Conservation (phyloP, 139 green algal genomes). For the Dunaliella sp. region DNA sequence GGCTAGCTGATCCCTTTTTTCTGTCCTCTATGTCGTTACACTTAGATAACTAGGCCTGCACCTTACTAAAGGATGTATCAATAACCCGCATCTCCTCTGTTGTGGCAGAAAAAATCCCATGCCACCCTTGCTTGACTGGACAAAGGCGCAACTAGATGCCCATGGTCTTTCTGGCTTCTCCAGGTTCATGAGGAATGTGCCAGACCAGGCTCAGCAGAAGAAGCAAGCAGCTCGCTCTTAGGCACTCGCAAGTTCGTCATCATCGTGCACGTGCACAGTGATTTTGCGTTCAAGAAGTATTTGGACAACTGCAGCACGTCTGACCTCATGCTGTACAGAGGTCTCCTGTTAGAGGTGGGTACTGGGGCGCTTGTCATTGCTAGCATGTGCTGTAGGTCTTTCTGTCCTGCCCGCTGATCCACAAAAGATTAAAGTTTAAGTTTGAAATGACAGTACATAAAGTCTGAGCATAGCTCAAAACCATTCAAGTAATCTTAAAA, state of each 20-base stretch:
- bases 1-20: too few relatives aligned
- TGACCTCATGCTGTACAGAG: slow-evolving; percentile 51
- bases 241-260: slow-evolving; percentile 28
- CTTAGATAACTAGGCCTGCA: too few relatives aligned
- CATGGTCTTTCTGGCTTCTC: too few relatives aligned
- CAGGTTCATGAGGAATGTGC: neutral
- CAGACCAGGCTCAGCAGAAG: neutral
- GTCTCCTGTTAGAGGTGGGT: slow-evolving; percentile 46
- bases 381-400: neutral
- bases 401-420: neutral
- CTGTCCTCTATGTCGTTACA: too few relatives aligned
- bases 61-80: too few relatives aligned
- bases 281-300: slow-evolving; percentile 59
- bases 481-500: neutral
- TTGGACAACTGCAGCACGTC: slow-evolving; percentile 37
- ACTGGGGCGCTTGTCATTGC: neutral
- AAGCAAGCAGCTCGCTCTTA: neutral
- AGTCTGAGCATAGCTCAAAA: neutral
- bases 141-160: too few relatives aligned
- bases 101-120: too few relatives aligned
- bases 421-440: neutral
- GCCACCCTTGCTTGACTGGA: too few relatives aligned
- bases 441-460: neutral
- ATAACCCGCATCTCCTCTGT: too few relatives aligned
- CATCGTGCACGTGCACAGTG: slow-evolving; percentile 47